These are phyloP conservation scores for Zarea fungicola DNA, from an alignment of 2,329 filamentous ascomycete genomes.

Conservation along the genomic window DNA sequence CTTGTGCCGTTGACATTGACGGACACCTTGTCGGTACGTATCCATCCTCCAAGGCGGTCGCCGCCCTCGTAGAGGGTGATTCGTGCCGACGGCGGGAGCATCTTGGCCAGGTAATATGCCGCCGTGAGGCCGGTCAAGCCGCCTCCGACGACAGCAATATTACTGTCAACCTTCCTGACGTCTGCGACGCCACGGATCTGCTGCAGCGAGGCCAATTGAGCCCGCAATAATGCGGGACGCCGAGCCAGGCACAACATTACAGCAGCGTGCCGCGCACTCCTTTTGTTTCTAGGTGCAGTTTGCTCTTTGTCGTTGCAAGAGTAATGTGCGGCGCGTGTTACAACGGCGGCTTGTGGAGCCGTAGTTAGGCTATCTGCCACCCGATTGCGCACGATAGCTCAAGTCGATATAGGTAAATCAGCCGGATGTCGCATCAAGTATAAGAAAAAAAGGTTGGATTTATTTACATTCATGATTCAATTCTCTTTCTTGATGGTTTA, in stretches of 20 bases:
- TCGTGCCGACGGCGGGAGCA: constrained; percentile 56
- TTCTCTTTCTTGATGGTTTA: too few relatives aligned
- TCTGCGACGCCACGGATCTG: neutral
- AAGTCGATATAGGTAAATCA: too few relatives aligned
- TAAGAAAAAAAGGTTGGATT: too few relatives aligned
- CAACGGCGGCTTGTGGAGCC: too few relatives aligned
- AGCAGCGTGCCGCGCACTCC: constrained; percentile 4
- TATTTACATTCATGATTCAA: too few relatives aligned
- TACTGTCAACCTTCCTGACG: constrained; percentile 12
- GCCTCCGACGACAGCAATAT: constrained; percentile 68
- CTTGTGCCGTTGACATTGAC: constrained; percentile 52
- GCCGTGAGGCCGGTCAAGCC: constrained; percentile 77
- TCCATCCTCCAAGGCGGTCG: constrained; percentile 73
- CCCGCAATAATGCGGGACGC: neutral
- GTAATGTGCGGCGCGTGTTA: too few relatives aligned
- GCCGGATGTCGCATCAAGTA: too few relatives aligned
- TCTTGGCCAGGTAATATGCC: constrained; percentile 69
- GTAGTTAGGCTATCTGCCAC: too few relatives aligned
- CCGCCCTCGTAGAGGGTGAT: constrained; percentile 79
- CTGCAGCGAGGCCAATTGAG: neutral
- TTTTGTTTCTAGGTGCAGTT: neutral
- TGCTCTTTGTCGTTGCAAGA: too few relatives aligned
- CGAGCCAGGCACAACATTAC: neutral
- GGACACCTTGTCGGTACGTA: constrained; percentile 60
- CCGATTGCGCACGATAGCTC: too few relatives aligned